Conservation (phyloP, 1,139 yeast genomes). For the Protomyces macrosporus region DNA sequence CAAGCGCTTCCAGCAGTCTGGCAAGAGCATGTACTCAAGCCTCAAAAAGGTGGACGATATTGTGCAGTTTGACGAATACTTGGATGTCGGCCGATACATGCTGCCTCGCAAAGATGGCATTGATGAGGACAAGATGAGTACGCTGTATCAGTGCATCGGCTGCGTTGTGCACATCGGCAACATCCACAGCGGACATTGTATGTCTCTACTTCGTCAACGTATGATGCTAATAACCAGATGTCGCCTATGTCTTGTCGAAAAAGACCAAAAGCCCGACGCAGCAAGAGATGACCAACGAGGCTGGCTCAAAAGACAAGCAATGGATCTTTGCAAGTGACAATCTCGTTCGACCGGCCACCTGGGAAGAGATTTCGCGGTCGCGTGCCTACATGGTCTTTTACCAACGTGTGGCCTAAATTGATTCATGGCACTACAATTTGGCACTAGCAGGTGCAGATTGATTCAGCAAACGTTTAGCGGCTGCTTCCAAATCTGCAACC, state of each 20-base stretch:
- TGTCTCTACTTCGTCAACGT: background rate
- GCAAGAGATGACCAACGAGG: conserved; percentile 3
- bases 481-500: conserved; percentile 3
- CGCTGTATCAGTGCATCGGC: conserved; percentile 26
- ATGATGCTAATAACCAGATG: background rate
- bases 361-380: conserved; percentile 27
- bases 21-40: conserved; percentile 22
- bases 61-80: conserved; percentile 24
- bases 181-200: conserved; percentile 27
- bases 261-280: conserved; percentile 17
- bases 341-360: conserved; percentile 20
- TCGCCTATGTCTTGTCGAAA: conserved; percentile 25
- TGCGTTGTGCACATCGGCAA: conserved; percentile 29
- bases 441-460: too few relatives aligned
- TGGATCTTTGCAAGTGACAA: conserved; percentile 30
- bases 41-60: conserved; percentile 26
- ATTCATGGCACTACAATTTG: background rate
- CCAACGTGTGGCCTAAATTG: conserved; percentile 1
- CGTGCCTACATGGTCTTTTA: conserved; percentile 27
- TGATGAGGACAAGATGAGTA: background rate
- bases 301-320: conserved; percentile 21
- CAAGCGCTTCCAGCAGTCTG: conserved; percentile 28
- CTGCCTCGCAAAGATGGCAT: conserved; percentile 12
- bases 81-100: conserved; percentile 27
- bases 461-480: background rate